Conservation (phyloP, 768 basidiomycete genomes). For the Postia placenta region DNA sequence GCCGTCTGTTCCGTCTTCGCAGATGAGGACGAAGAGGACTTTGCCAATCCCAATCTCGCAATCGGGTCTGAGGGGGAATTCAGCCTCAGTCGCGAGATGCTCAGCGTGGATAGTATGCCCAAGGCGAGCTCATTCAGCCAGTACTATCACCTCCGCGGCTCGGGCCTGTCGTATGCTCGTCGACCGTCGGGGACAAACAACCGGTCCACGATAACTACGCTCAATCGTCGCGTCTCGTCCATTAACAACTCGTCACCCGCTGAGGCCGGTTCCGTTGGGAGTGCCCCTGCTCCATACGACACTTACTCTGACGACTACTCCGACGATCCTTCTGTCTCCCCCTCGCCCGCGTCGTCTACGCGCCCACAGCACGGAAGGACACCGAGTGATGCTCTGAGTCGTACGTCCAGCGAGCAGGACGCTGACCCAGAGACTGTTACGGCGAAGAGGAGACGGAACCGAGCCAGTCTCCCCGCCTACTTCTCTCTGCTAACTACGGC, state of each 20-base stretch:
- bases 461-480: slow-evolving; percentile 68
- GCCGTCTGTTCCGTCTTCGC: slow-evolving; percentile 59
- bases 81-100: not conserved
- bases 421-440: slow-evolving; percentile 20
- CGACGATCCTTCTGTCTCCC: slow-evolving; percentile 32
- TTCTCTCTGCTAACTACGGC: slow-evolving; percentile 58
- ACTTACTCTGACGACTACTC: slow-evolving; percentile 26
- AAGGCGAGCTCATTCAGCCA: not conserved
- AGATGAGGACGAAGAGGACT: slow-evolving; percentile 49
- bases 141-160: slow-evolving; percentile 14
- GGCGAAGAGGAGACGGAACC: slow-evolving; percentile 43
- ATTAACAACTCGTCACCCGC: slow-evolving; percentile 28
- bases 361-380: slow-evolving; percentile 4
- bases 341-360: slow-evolving; percentile 15
- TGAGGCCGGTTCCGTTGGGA: slow-evolving; percentile 17
- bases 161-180: slow-evolving; percentile 54
- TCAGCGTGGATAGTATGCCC: not conserved
- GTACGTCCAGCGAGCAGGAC: slow-evolving; percentile 10
- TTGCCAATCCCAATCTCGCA: slow-evolving; percentile 14
- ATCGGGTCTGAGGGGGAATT: not conserved
- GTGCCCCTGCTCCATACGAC: slow-evolving; percentile 22
- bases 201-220: slow-evolving; percentile 50
- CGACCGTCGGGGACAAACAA: slow-evolving; percentile 69
- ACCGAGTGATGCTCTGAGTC: slow-evolving; percentile 4
- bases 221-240: slow-evolving; percentile 51